phyloP scores from a whole-genome alignment of 1,284 basidiomycete genomes.

The Trichosporon asahii region DNA sequence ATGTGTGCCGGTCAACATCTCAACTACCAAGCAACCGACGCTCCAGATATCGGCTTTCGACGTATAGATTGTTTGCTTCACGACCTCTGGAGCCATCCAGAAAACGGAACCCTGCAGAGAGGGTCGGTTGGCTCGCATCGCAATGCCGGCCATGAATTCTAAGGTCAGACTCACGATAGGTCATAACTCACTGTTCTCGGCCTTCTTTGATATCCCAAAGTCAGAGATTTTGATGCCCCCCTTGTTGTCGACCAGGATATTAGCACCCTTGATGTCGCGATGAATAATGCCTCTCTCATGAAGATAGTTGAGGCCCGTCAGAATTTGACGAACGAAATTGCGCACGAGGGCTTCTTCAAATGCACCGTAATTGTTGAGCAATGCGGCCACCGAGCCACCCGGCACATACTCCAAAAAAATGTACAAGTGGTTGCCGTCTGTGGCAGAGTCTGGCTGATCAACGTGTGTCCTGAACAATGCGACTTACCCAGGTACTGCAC shows the following conservation, averaged over 20 bases:
- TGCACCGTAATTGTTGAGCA: conserved; percentile 89
- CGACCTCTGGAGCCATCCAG: conserved; percentile 99
- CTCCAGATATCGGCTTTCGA: conserved; percentile 98
- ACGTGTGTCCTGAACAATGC: neutral
- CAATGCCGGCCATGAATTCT: conserved; percentile 67
- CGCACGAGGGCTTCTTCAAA: conserved; percentile 93
- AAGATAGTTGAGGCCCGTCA: conserved; percentile 85
- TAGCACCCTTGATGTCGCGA: conserved; percentile 97
- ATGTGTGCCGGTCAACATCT: conserved; percentile 97
- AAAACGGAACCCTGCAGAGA: conserved; percentile 96
- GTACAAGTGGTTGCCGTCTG: conserved; percentile 84
- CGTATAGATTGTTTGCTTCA: conserved; percentile 89
- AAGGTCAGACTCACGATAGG: conserved; percentile 14
- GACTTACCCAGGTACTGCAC: conserved; percentile 90
- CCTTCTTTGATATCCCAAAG: conserved; percentile 98
- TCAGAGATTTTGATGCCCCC: conserved; percentile 93
- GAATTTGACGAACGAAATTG: conserved; percentile 91
- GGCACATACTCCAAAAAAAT: conserved; percentile 99
- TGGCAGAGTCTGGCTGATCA: conserved; percentile 67
- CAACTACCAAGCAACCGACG: conserved; percentile 92
- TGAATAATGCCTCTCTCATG: conserved; percentile 98
- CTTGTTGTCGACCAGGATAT: conserved; percentile 97
- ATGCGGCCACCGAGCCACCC: conserved; percentile 89
- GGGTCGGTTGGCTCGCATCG: conserved; percentile 72
- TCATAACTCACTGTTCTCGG: conserved; percentile 76